phyloP scores from a whole-genome alignment of 768 basidiomycete species.

The Plicaturopsis crispa region DNA sequence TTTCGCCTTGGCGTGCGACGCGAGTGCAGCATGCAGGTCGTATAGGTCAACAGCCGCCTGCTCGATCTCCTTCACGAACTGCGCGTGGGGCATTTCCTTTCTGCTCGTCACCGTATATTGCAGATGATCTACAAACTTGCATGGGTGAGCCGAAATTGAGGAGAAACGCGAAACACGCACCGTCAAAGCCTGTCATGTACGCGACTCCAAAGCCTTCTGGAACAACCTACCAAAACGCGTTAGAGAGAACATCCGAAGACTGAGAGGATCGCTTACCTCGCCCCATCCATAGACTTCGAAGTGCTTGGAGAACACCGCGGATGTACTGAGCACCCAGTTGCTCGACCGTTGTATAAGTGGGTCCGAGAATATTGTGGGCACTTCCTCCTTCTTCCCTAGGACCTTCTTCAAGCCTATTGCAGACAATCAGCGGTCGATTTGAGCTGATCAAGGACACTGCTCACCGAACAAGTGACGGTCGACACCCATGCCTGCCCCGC shows the following conservation, averaged over 20 bases:
- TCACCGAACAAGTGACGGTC: constrained; percentile 85
- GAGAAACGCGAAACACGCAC: constrained; percentile 27
- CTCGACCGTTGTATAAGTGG: constrained; percentile 64
- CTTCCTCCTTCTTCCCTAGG: constrained; percentile 49
- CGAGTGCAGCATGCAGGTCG: constrained; percentile 38
- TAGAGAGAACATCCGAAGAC: not conserved
- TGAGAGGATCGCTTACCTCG: constrained; percentile 38
- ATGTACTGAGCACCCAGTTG: constrained; percentile 87
- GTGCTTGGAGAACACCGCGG: constrained; percentile 80
- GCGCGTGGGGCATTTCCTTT: constrained; percentile 72
- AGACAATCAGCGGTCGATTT: not conserved
- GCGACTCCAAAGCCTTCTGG: constrained; percentile 92
- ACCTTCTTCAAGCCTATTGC: constrained; percentile 62
- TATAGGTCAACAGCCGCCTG: constrained; percentile 64
- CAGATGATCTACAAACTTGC: constrained; percentile 49
- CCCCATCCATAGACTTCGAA: constrained; percentile 91
- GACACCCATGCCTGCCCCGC: constrained; percentile 65
- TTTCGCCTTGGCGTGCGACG: too few relatives aligned
- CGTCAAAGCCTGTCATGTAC: constrained; percentile 87
- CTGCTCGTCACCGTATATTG: constrained; percentile 87
- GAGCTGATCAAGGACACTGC: constrained; percentile 9
- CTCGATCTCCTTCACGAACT: constrained; percentile 65
- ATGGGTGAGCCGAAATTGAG: constrained; percentile 4
- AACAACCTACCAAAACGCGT: constrained; percentile 47
- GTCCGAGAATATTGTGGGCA: constrained; percentile 71